These are phyloP conservation scores for Sisymbrium irio DNA, from an alignment of 345 rosid species.

Conservation along the genomic window DNA sequence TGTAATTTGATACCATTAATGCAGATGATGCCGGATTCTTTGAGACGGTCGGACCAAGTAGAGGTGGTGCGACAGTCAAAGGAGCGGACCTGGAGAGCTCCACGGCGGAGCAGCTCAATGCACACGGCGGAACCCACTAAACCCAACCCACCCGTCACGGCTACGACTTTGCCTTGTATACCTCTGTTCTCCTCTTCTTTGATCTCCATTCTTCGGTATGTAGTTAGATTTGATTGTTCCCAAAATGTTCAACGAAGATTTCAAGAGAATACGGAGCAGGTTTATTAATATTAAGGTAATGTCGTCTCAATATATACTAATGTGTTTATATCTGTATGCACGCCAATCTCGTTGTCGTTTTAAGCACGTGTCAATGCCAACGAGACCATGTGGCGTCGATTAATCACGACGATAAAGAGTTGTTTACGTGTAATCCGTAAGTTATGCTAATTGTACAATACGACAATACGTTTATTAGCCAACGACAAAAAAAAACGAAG, in stretches of 20 bases:
- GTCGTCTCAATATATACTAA: neutral
- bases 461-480: neutral
- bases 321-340: neutral
- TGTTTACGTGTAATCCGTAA: conserved; percentile 4
- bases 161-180: conserved; percentile 61
- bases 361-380: conserved; percentile 7
- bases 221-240: neutral
- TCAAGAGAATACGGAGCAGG: neutral
- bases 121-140: conserved; percentile 75
- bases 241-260: conserved; percentile 4
- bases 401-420: conserved; percentile 1
- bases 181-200: conserved; percentile 54
- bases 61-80: conserved; percentile 59
- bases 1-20: conserved; percentile 45
- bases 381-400: neutral
- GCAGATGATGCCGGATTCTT: conserved; percentile 46
- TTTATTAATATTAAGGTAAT: neutral
- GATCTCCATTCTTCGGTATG: conserved; percentile 12
- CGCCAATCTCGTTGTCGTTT: neutral
- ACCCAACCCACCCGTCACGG: conserved; percentile 73
- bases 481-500: neutral
- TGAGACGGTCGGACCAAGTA: conserved; percentile 56
- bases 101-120: conserved; percentile 64
- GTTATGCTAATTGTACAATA: neutral
- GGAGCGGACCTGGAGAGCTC: conserved; percentile 74